These are phyloP conservation scores for Volvox carteri DNA, from an alignment of 163 green algal species.

Conservation along the genomic window DNA sequence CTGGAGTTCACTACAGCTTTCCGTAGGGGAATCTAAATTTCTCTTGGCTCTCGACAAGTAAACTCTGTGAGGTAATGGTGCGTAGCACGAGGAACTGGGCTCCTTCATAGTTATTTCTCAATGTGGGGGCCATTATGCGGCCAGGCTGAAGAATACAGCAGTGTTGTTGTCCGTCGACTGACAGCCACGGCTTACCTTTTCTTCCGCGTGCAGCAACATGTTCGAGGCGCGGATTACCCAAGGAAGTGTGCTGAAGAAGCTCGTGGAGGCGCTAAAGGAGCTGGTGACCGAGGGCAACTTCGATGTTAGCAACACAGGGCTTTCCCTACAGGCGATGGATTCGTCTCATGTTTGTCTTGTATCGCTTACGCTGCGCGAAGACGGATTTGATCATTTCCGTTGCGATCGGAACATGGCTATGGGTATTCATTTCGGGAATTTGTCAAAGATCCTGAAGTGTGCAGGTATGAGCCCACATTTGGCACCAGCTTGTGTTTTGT, in stretches of 20 bases:
- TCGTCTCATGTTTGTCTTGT: slow-evolving; percentile 96
- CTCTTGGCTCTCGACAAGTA: too few species aligned
- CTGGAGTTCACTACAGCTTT: too few species aligned
- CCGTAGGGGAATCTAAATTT: too few species aligned
- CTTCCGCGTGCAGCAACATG: slow-evolving; percentile 43
- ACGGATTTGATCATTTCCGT: slow-evolving; percentile 98
- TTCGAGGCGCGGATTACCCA: slow-evolving; percentile 95
- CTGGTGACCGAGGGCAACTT: slow-evolving; percentile 99
- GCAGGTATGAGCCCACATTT: too few species aligned
- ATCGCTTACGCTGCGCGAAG: slow-evolving; percentile 85
- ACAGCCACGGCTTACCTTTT: slow-evolving; percentile 49
- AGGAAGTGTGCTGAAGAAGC: slow-evolving; percentile 95
- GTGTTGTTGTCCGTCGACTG: too few species aligned
- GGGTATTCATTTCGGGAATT: slow-evolving; percentile 89
- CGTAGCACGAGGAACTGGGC: too few species aligned
- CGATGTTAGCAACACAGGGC: slow-evolving; percentile 85
- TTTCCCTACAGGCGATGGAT: slow-evolving; percentile 98
- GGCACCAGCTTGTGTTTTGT: too few species aligned
- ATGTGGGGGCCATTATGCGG: too few species aligned
- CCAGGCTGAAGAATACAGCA: too few species aligned
- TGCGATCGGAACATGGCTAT: slow-evolving; percentile 94
- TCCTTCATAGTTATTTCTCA: too few species aligned
- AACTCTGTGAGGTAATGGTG: too few species aligned
- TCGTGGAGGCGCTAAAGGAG: slow-evolving; percentile 98
- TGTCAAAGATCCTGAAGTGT: slow-evolving; percentile 98